Base-by-base conservation (phyloP, 768 basidiomycete species). In the Psilocybe subaeruginosa region DNA sequence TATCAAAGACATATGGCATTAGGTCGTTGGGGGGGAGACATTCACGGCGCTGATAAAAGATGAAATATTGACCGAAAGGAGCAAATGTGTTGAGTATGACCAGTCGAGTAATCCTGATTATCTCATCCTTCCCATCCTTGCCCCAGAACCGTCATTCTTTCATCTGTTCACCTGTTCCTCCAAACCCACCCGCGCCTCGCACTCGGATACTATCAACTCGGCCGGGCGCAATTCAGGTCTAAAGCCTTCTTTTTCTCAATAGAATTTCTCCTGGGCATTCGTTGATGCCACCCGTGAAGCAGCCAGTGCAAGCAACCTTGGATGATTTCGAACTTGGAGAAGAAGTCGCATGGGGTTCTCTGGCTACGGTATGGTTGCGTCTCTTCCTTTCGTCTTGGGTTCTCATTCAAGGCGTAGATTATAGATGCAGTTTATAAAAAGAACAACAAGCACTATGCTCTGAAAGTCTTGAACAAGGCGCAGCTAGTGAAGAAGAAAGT, bases 401-500 rank as follows among this genome's bases (percentile, higher is more conserved):
- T 49, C 52, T 61, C 48, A 64, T 60, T 50, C 57, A 52, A 37
- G 8, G 37, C 54, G 46, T 58, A 73, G 72, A 73, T 73, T 51
- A 60, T 68, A 58, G 71, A 72, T 56, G 72, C 61, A 16, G 65
- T 68, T 56, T 71, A 71, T 63, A 74, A 74, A 62, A 69, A 65
- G 53, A 71, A 69, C 45, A 59, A 64, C 37, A 73, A 74, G 48
- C 74, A 71, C 48, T 76, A 73, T 65, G 76, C 75, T 2, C 63
- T 77, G 57, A 77, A 77, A 64, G 70, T 92, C 14, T 80, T 95
- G 54, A 91, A 93, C 75, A 96, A 96, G 79, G 85, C 82, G 41
- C 91, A 94, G 70, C 81, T 96, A 53, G 83, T 87, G 58, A 84
- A 88, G 70, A 89, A 92, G 69, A 87, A 91, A 70, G 92, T 92